These are phyloP conservation scores for Serendipita sp. DNA, from an alignment of 1,284 basidiomycete genomes.

Conservation along the genomic window DNA sequence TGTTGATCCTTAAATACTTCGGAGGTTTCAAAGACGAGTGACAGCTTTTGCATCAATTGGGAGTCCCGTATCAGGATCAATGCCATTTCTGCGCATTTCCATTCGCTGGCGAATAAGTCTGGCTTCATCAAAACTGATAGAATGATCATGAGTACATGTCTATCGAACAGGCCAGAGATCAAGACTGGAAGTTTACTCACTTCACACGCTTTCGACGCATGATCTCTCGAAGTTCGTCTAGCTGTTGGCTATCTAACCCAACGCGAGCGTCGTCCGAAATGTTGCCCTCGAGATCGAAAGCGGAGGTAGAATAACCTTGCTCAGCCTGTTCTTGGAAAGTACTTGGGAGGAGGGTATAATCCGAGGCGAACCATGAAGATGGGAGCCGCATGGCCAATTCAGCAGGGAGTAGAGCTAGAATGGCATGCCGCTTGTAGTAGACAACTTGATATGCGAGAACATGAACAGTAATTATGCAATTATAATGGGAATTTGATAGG, in stretches of 20 bases:
- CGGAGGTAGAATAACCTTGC: neutral
- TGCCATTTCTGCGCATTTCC: neutral
- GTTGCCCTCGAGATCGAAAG: neutral
- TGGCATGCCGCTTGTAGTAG: neutral
- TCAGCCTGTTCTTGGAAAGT: constrained; percentile 1
- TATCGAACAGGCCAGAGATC: neutral
- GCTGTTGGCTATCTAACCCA: neutral
- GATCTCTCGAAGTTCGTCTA: neutral
- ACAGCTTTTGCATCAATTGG: neutral
- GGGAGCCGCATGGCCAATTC: neutral
- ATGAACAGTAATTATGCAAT: neutral
- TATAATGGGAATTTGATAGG: neutral
- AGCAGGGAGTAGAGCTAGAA: neutral
- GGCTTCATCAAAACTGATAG: neutral
- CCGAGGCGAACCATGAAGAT: neutral
- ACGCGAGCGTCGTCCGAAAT: neutral
- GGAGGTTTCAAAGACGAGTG: neutral
- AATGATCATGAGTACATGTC: neutral
- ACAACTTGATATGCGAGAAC: neutral
- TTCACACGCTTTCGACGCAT: neutral
- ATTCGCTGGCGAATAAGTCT: neutral
- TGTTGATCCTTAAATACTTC: neutral
- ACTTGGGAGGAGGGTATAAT: constrained; percentile 1
- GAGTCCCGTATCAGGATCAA: constrained; percentile 1
- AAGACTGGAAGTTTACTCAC: neutral